Percentiles rank a stretch among this genome's conserved stretches.
Conservation (phyloP, 306 rosid species). For the Mimosa pudica region DNA sequence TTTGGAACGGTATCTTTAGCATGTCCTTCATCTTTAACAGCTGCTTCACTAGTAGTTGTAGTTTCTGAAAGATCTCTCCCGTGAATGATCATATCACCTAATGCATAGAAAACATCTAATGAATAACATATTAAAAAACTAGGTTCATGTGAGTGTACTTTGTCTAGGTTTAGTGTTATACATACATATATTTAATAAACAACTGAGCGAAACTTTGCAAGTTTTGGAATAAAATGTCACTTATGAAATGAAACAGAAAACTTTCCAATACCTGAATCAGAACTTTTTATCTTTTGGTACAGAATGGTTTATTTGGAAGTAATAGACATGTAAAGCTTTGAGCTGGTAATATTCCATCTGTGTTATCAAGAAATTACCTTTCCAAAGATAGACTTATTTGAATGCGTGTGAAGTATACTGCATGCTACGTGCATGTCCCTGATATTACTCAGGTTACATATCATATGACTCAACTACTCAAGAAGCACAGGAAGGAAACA, state of each 20-base stretch:
- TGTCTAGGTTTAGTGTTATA: background rate
- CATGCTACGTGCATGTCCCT: conserved; percentile 13
- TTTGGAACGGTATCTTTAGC: conserved; percentile 19
- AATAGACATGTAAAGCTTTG: background rate
- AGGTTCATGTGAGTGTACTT: background rate
- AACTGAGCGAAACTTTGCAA: conserved; percentile 22
- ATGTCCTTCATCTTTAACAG: conserved; percentile 24
- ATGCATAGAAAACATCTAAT: background rate
- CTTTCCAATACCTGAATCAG: background rate
- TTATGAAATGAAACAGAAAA: background rate
- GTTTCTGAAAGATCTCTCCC: conserved; percentile 16
- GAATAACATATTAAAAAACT: background rate
- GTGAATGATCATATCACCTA: conserved; percentile 8
- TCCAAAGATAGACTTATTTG: background rate
- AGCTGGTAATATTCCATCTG: background rate
- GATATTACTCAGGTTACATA: background rate
- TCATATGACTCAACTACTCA: background rate
- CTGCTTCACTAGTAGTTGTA: conserved; percentile 27
- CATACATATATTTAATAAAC: conserved; percentile 21
- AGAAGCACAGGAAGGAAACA: background rate
- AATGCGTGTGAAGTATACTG: conserved; percentile 7
- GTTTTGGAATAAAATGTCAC: background rate
- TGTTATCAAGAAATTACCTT: background rate
- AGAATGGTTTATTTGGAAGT: background rate
- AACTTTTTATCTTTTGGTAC: background rate